Percentiles rank a stretch among this genome's conserved stretches.
Evolutionary conservation across 257 asterid species (phyloP).

Genomic region (Avicennia marina): DNA sequence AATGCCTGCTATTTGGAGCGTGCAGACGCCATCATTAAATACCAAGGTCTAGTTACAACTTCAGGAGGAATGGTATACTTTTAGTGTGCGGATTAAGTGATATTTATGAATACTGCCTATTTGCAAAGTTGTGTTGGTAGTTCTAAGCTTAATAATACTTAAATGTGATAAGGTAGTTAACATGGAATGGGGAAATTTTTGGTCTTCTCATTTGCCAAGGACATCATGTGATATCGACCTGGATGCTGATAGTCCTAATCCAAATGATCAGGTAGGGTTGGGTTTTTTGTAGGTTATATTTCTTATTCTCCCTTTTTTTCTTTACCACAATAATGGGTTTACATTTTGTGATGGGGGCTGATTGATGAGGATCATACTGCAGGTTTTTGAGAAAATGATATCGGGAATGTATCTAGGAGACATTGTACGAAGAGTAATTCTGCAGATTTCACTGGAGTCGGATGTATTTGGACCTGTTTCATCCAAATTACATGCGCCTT

Average conservation of each 20-base stretch:
- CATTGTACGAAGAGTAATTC: constrained; percentile 77
- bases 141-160: not conserved
- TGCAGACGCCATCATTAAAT: constrained; percentile 77
- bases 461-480: constrained; percentile 60
- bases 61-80: constrained; percentile 69
- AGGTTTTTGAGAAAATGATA: constrained; percentile 76
- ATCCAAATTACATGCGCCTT: constrained; percentile 54
- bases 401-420: constrained; percentile 97
- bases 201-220: constrained; percentile 87
- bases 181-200: constrained; percentile 94
- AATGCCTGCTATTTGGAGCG: constrained; percentile 92
- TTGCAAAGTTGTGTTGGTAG: not conserved
- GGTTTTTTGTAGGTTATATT: not conserved
- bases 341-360: not conserved
- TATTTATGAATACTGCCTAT: constrained; percentile 4
- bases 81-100: not conserved
- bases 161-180: constrained; percentile 57
- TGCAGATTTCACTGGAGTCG: constrained; percentile 64
- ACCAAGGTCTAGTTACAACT: constrained; percentile 70
- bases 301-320: not conserved
- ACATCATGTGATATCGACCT: constrained; percentile 64
- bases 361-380: constrained; percentile 5
- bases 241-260: constrained; percentile 79
- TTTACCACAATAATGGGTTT: not conserved
- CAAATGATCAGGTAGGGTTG: constrained; percentile 61